Evolutionary conservation across 768 basidiomycete genomes (phyloP).

Genomic region (Pleurotus pulmonarius): DNA sequence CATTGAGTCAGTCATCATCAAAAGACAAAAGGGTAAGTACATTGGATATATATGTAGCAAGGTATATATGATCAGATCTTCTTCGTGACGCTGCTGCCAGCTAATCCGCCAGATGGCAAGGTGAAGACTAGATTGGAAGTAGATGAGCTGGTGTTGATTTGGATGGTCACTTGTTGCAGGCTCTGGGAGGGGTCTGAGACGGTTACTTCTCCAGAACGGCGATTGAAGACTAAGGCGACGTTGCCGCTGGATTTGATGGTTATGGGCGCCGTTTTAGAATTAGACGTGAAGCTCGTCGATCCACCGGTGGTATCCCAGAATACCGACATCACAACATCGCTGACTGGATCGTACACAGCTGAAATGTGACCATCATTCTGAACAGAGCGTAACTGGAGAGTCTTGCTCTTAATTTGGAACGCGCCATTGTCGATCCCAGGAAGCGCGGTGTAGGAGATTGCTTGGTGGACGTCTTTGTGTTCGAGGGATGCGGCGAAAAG

Average conservation of each 20-base stretch:
- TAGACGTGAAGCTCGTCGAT: conserved; percentile 29
- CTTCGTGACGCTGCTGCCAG: conserved; percentile 44
- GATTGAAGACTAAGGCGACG: conserved; percentile 38
- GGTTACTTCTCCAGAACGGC: conserved; percentile 39
- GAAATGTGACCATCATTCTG: conserved; percentile 46
- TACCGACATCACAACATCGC: conserved; percentile 42
- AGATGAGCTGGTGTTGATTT: conserved; percentile 22
- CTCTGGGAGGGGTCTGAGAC: conserved; percentile 68
- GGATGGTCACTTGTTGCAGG: conserved; percentile 30
- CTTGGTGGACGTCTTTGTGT: conserved; percentile 27
- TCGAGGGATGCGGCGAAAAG: conserved; percentile 65
- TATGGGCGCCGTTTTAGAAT: conserved; percentile 17
- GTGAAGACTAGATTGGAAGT: conserved; percentile 30
- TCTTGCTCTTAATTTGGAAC: conserved; percentile 35
- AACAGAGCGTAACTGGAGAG: conserved; percentile 29
- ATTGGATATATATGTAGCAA: conserved; percentile 6
- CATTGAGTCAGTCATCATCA: conserved; percentile 10
- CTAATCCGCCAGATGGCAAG: conserved; percentile 44
- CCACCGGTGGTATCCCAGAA: conserved; percentile 55
- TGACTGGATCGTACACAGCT: conserved; percentile 42
- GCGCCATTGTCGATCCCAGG: conserved; percentile 40
- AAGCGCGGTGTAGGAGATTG: conserved; percentile 51
- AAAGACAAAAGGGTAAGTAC: conserved; percentile 11
- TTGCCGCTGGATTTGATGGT: conserved; percentile 37
- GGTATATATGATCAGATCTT: conserved; percentile 8